Percentiles rank a stretch among this genome's conserved stretches.
Evolutionary conservation across 83 land plant species (phyloP).

Genomic region (Diphasiastrum complanatum): DNA sequence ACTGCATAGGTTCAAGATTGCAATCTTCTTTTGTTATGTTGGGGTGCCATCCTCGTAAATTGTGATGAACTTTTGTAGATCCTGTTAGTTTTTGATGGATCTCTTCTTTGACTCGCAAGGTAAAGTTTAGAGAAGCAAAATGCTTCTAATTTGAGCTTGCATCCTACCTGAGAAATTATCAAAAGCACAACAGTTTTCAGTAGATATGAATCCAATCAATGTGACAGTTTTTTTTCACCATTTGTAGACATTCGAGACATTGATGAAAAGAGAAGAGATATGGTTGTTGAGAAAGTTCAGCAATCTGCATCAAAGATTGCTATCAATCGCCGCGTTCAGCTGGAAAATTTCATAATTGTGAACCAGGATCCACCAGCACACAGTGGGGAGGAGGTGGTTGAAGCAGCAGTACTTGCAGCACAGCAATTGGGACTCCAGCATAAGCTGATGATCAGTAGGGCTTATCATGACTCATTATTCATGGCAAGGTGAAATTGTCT

Average conservation of each 20-base stretch:
- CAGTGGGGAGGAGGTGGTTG: conserved; percentile 43
- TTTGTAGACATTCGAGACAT: conserved; percentile 77
- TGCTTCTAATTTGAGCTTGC: no score
- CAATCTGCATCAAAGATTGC: conserved; percentile 64
- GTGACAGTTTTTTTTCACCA: not conserved
- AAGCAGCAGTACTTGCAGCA: conserved; percentile 53
- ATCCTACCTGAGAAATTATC: no score
- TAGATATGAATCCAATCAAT: not conserved
- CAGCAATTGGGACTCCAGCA: conserved; percentile 53
- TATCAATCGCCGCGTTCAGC: conserved; percentile 42
- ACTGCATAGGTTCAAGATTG: no score
- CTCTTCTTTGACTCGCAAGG: not conserved
- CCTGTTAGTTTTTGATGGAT: not conserved
- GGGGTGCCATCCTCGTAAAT: not conserved
- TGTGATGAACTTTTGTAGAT: not conserved
- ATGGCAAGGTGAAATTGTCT: conserved; percentile 72
- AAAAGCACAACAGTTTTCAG: no score
- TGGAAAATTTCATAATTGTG: conserved; percentile 61
- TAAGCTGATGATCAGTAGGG: conserved; percentile 86
- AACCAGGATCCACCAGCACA: conserved; percentile 94
- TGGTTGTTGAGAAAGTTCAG: conserved; percentile 54
- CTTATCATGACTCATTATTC: conserved; percentile 93
- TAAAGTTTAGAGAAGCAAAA: no score
- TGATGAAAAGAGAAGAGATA: conserved; percentile 68
- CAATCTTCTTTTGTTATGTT: no score